Conservation (phyloP, 345 rosid genomes). For the Lagerstroemia speciosa region DNA sequence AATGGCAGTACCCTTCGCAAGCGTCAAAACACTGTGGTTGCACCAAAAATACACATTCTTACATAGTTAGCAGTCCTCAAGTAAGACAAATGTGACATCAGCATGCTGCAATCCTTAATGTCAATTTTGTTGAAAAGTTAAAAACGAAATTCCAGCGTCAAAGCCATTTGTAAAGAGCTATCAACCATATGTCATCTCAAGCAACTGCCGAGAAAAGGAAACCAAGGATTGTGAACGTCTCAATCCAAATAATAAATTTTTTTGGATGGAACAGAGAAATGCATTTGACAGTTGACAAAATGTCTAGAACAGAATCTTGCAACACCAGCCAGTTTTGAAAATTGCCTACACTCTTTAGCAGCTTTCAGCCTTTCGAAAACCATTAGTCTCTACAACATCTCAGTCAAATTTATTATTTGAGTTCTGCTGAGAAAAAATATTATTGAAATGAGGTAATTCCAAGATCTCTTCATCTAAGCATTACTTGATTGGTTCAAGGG, state of each 20-base stretch:
- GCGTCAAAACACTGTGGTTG: slow-evolving; percentile 44
- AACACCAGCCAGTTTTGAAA: neutral
- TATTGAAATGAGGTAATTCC: neutral
- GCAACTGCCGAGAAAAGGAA: neutral
- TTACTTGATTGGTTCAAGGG: neutral
- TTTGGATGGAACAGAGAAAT: neutral
- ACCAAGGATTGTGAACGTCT: neutral
- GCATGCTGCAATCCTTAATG: neutral
- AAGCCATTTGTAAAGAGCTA: too few relatives aligned
- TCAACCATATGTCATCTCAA: neutral
- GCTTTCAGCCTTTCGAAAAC: neutral
- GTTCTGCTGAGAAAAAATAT: neutral
- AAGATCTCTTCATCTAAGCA: neutral
- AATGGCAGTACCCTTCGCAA: slow-evolving; percentile 65
- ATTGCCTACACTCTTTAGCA: neutral
- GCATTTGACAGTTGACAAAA: neutral
- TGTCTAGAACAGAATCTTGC: neutral
- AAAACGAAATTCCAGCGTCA: neutral
- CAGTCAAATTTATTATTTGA: neutral
- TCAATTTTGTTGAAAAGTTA: neutral
- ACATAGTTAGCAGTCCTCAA: neutral
- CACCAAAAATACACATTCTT: neutral
- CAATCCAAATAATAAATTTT: neutral
- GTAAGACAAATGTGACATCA: neutral
- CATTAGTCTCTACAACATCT: neutral